A percentile compares a stretch with the other conserved stretches of the same genome.
phyloP scores from a whole-genome alignment of 352 stramenopile genomes.

The Thalassiosira mediterranea region DNA sequence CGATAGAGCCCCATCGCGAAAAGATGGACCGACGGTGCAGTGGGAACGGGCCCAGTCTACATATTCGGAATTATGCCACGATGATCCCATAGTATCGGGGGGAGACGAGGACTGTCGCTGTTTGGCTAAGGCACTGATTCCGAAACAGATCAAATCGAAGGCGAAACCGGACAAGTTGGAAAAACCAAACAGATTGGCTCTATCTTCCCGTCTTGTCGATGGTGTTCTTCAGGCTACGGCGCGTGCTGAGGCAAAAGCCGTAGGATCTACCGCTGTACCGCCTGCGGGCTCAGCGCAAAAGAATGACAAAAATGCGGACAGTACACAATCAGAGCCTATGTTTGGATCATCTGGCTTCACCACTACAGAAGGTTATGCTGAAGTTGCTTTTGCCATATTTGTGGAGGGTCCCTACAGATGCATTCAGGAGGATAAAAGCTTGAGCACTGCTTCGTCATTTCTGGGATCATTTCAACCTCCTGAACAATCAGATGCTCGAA shows the following conservation, averaged over 20 bases:
- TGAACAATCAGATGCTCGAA: constrained; percentile 8
- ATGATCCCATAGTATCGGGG: constrained; percentile 58
- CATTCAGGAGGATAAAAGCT: constrained; percentile 54
- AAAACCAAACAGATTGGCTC: constrained; percentile 29
- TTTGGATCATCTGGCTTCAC: constrained; percentile 36
- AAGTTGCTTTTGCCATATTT: constrained; percentile 63
- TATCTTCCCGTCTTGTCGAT: constrained; percentile 61
- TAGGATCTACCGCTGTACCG: background rate
- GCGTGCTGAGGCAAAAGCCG: constrained; percentile 27
- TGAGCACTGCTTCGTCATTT: constrained; percentile 35
- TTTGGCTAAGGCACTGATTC: constrained; percentile 50
- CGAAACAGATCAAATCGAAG: constrained; percentile 3
- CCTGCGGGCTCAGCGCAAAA: background rate
- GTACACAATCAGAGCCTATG: constrained; percentile 23
- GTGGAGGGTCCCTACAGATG: constrained; percentile 65
- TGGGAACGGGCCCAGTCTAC: constrained; percentile 24
- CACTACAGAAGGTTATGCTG: constrained; percentile 56
- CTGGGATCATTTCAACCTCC: constrained; percentile 58
- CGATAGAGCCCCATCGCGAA: constrained; percentile 8
- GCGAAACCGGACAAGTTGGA: constrained; percentile 1
- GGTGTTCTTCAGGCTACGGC: constrained; percentile 55
- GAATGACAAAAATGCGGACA: constrained; percentile 12
- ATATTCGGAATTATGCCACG: constrained; percentile 62
- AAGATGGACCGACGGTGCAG: constrained; percentile 10
- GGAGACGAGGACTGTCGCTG: constrained; percentile 42